Conservation (phyloP, 2,329 filamentous ascomycete species). For the Hypoxylon sp. region DNA sequence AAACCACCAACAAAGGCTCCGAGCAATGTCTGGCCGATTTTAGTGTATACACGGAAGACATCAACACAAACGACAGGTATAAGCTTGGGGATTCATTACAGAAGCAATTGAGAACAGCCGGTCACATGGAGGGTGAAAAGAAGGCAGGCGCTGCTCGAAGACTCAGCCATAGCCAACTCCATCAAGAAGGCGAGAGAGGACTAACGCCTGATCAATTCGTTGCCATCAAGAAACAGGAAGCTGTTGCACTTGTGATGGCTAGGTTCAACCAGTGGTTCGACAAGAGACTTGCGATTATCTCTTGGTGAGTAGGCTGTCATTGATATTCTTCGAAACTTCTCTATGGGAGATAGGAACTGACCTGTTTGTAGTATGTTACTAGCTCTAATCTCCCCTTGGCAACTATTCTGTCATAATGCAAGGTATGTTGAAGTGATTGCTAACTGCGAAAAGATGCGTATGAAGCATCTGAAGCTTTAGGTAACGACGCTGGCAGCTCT, state of each 20-base stretch:
- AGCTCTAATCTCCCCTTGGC: background rate
- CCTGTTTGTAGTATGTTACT: slow-evolving; percentile 22
- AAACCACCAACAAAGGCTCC: slow-evolving; percentile 22
- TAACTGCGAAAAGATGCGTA: slow-evolving; percentile 35
- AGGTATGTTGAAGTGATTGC: background rate
- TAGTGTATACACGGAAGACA: slow-evolving; percentile 35
- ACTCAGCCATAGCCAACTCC: slow-evolving; percentile 39
- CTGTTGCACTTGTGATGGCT: slow-evolving; percentile 42
- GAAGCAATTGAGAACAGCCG: slow-evolving; percentile 31
- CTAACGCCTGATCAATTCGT: slow-evolving; percentile 44
- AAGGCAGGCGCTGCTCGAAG: slow-evolving; percentile 38
- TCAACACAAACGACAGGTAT: slow-evolving; percentile 32
- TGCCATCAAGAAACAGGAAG: slow-evolving; percentile 40
- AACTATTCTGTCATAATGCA: background rate
- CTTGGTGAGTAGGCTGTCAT: slow-evolving; percentile 38
- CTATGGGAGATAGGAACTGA: too few species aligned
- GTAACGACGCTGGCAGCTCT: slow-evolving; percentile 16
- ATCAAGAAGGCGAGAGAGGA: slow-evolving; percentile 33
- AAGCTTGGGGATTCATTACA: slow-evolving; percentile 30
- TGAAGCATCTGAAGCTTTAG: slow-evolving; percentile 41
- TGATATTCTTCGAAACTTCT: too few species aligned
- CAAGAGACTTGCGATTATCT: slow-evolving; percentile 43
- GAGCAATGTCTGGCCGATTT: slow-evolving; percentile 35
- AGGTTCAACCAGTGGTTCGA: slow-evolving; percentile 44
- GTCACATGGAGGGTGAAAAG: slow-evolving; percentile 43